Evolutionary conservation across 139 green algal genomes (phyloP), one percentile per base, ranked within the genome.

Genomic region (Trebouxia sp.): DNA sequence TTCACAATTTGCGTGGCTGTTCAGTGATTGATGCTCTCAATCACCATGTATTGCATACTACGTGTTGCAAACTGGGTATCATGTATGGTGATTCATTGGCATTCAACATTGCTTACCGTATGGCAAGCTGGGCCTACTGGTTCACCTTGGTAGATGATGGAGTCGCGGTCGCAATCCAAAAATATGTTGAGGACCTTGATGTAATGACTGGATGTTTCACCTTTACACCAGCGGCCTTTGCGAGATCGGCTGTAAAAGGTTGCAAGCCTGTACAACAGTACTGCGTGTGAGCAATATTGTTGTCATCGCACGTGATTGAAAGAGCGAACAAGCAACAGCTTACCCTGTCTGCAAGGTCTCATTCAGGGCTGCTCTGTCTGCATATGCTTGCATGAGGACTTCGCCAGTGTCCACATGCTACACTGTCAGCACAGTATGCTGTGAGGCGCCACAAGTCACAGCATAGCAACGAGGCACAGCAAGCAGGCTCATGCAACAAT

Each of bases 341-440:
- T 45, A 93, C 90, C 89, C 87, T 4, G 92, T 96, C 84, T 97
- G 92, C 28, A 99, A 47, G 0, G 96, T 99, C 79, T 97, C 94
- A 38, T 58, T 88, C 6, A 99, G 56, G 0, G 94, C 96, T 1
- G 83, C 85, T 3, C 92, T 78, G 90, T 98, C 90, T 11, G 96
- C 92, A 85, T 97, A 99, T 1, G 94, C 96, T 80, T 98, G 96
- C 97, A 99, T 99, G 17, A 98, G 87, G 32, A 99, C 83, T 65
- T 95, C 93, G 6, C 96, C 96, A 0, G 96, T 99, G 84, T 99
- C 96, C 9, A 96, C 87, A 76, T 99, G 88, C 91, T 99, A 92
- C 79, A 81, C 7, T 6, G 38, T 26, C n/a, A 58, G 26, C 28
- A 28, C 9, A 5, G 28, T 47, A 12, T 30, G 14, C 28, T 30